Evolutionary conservation across 2,329 filamentous ascomycete species (phyloP), one percentile per base, ranked within the genome.

Genomic region (Aspergillus felis): DNA sequence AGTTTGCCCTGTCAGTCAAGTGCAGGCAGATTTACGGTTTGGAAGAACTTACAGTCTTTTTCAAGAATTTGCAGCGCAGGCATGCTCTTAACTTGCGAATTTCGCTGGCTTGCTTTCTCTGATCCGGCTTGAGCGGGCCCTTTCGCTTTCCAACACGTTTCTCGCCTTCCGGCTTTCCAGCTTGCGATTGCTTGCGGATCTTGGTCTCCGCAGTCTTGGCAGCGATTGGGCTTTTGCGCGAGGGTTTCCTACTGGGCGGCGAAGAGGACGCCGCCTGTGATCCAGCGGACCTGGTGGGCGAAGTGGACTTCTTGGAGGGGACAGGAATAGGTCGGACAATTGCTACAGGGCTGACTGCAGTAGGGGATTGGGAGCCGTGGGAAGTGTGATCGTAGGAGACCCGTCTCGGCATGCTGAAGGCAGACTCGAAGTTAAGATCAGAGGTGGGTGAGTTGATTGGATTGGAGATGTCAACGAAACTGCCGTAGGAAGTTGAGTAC

Each of bases 51-150:
- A 76, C 73, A 51, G 93, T 97, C 84, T 97, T 97, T 84, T 97
- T 97, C 74, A 97, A 82, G 81, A 97, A 97, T 79, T 97, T 97
- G 85, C 93, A 97, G 64, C 93, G 88, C 67, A 97, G 81, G 75
- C 93, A 97, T 50, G 93, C 93, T 71, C 93, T 85, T 67, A 97
- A 81, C 78, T 97, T 97, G 74, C 93, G 87, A 72, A 97, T 97
- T 77, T 97, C 93, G 69, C 92, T 94, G 27, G 93, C 93, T 76
- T 97, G 93, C 78, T 96, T 95, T 66, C 93, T 86, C 80, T 97
- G 93, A 75, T 97, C 93, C 10, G 92, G 92, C 68, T 92, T 83
- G 65, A 97, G 84, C 58, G 93, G 93, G 38, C 93, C 93, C 74
- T 90, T 90, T 77, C 93, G 86, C 70, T 91, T 87, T 51, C 93